These are phyloP conservation scores for Darksidea phi DNA, from an alignment of 495 filamentous ascomycete species.

Conservation along the genomic window DNA sequence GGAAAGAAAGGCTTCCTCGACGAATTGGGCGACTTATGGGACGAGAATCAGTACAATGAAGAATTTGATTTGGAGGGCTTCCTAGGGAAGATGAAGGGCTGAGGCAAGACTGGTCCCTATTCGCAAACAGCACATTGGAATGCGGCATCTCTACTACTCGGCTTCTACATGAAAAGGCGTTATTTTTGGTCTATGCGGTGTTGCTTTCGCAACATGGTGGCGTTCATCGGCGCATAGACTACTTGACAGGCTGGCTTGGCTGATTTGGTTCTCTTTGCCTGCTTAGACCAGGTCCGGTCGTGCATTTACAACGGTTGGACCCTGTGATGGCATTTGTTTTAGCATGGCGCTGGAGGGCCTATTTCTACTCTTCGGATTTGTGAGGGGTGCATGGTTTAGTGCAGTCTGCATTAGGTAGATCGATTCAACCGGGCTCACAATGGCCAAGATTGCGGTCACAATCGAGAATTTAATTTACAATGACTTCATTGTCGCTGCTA, in stretches of 20 bases:
- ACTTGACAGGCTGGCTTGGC: background rate
- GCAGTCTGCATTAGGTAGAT: no score
- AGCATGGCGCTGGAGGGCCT: conserved; percentile 5
- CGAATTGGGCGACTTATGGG: conserved; percentile 93
- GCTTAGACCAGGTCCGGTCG: background rate
- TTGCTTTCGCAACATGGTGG: no score
- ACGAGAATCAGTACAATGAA: conserved; percentile 93
- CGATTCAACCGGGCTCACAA: no score
- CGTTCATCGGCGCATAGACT: background rate
- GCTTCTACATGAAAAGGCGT: no score
- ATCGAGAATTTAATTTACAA: no score
- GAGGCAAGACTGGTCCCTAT: background rate
- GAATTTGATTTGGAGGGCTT: conserved; percentile 94
- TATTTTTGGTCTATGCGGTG: no score
- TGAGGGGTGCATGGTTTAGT: no score
- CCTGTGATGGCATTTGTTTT: background rate
- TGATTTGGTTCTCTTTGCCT: background rate
- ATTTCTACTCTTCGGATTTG: background rate
- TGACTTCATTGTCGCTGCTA: no score
- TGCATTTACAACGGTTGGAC: background rate
- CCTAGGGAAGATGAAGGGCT: conserved; percentile 78
- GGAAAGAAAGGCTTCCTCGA: conserved; percentile 95
- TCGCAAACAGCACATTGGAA: background rate
- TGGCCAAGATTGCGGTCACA: no score
- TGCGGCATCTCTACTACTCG: no score